Evolutionary conservation across 169 alveolate species (phyloP), one percentile per base, ranked within the genome.

Genomic region (Plasmodium inui): DNA sequence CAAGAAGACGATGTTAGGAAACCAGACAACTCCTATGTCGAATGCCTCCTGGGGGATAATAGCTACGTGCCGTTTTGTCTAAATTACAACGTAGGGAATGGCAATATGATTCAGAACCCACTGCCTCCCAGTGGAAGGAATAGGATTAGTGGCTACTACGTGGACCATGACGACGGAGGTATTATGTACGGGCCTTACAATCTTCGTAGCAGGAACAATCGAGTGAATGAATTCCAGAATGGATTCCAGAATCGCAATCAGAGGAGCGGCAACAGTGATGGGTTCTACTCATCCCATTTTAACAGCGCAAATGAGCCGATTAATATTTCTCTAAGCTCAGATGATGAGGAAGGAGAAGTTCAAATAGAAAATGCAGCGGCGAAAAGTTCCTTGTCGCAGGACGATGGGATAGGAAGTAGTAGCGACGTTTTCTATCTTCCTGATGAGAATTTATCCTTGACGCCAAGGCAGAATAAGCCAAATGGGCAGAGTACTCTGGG

Each of bases 21-120:
- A 19, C 94, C 94, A 0, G 94, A 88, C 39, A 79, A 57, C 46
- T 26, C 88, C 19, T 88, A 88, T 37, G 94, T 88, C 0, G 94
- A 88, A 26, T 88, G 94, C 10, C 94, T 88, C 46, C 82, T 88
- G 32, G 88, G 55, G 32, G 82, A 19, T 22, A 88, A 19, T 74
- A 53, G 6, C n/a, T 28, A 50, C 30, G 17, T 44, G 34, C 73
- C 93, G 0, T 85, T 44, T 19, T 72, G 79, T 53, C 28, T 22
- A 26, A 30, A 85, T 67, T 39, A 19, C 34, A 67, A 34, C 32
- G 39, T 34, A 14, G 74, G 81, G 1, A 67, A 7, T 37, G 12
- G 3, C 50, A 34, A 34, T 22, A 67, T 19, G 37, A 67, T 22
- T 67, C 37, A 19, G 14, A 67, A 67, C n/a, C n/a, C 37, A 22